Evolutionary conservation across 441 rosid genomes (phyloP).

Genomic region (Erodium trifolium): DNA sequence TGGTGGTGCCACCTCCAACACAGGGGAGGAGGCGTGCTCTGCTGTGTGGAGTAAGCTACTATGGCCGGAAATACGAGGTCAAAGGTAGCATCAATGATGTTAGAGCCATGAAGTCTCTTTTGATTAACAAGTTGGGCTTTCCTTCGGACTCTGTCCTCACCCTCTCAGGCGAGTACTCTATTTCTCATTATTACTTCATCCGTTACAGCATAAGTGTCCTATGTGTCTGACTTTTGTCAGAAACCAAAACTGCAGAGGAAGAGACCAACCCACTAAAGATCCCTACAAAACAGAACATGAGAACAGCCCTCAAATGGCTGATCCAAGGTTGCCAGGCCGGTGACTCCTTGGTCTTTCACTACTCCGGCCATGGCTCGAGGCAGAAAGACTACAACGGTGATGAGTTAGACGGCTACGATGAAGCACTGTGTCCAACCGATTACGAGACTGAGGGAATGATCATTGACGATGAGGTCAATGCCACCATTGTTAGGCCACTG

Average conservation of each 20-base stretch:
- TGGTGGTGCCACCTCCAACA: constrained; percentile 27
- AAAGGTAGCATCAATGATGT: constrained; percentile 70
- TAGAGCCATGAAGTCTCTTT: constrained; percentile 54
- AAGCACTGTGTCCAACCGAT: constrained; percentile 65
- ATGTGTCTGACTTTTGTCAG: not conserved
- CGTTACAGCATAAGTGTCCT: not conserved
- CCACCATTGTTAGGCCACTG: constrained; percentile 57
- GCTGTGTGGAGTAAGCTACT: constrained; percentile 58
- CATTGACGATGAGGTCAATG: constrained; percentile 63
- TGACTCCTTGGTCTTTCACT: constrained; percentile 71
- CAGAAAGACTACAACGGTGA: constrained; percentile 41
- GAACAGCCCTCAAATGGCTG: constrained; percentile 60
- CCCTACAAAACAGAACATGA: constrained; percentile 65
- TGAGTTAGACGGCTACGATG: constrained; percentile 66
- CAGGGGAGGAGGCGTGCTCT: constrained; percentile 63
- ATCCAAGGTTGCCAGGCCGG: constrained; percentile 58
- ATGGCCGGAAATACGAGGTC: constrained; percentile 41
- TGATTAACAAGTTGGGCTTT: constrained; percentile 55
- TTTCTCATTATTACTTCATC: not conserved
- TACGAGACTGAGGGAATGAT: constrained; percentile 58
- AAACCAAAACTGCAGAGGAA: constrained; percentile 40
- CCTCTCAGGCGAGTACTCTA: constrained; percentile 45
- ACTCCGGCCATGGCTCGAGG: constrained; percentile 73
- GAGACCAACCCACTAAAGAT: constrained; percentile 38
- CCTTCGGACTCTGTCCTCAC: constrained; percentile 46